Conservation (phyloP, 345 rosid genomes). For the Tarenaya hassleriana region DNA sequence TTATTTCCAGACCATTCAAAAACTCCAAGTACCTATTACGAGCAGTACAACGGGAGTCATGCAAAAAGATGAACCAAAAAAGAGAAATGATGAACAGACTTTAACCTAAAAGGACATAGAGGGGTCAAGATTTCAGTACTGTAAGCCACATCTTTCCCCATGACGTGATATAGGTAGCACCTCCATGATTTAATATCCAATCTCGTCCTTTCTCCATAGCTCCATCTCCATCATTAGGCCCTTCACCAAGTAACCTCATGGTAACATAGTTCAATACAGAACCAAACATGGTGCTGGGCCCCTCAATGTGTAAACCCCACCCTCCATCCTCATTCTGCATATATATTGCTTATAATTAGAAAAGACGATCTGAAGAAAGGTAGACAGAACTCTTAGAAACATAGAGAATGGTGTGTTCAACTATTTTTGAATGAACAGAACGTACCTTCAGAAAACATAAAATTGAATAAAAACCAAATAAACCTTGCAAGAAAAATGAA, state of each 20-base stretch:
- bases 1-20: slow-evolving; percentile 98
- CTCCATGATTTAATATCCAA: slow-evolving; percentile 87
- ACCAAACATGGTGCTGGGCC: slow-evolving; percentile 98
- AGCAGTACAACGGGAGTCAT: slow-evolving; percentile 23
- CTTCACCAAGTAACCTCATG: slow-evolving; percentile 93
- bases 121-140: slow-evolving; percentile 41
- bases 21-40: slow-evolving; percentile 72
- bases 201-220: slow-evolving; percentile 71
- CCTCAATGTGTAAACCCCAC: slow-evolving; percentile 99
- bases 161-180: slow-evolving; percentile 86
- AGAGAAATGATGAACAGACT: slow-evolving; percentile 8
- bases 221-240: slow-evolving; percentile 75
- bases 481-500: neutral
- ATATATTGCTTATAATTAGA: slow-evolving; percentile 6
- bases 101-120: slow-evolving; percentile 12
- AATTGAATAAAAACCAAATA: slow-evolving; percentile 1
- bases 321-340: slow-evolving; percentile 93
- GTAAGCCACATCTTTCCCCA: slow-evolving; percentile 99
- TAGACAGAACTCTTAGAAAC: slow-evolving; percentile 12
- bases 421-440: slow-evolving; percentile 2
- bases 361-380: neutral
- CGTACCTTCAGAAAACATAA: slow-evolving; percentile 7
- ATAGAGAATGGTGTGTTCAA: neutral
- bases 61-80: slow-evolving; percentile 12
- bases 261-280: slow-evolving; percentile 77